Percentiles rank a stretch among this genome's conserved stretches.
Conservation (phyloP, 2,329 filamentous ascomycete genomes). For the Nemania sp. region DNA sequence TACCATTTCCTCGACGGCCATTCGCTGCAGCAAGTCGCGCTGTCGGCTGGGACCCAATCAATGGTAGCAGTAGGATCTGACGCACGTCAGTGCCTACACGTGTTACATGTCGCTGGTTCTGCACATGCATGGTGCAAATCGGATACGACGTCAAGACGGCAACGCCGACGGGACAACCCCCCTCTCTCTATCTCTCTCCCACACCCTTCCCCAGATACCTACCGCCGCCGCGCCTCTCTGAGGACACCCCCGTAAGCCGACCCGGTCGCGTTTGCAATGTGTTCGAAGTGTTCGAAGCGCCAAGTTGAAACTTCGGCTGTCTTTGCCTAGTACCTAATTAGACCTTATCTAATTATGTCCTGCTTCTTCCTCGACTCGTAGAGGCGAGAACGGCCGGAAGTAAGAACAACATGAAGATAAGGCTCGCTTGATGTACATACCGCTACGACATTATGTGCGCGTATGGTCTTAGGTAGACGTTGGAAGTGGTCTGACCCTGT, state of each 20-base stretch:
- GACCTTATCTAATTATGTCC: too few relatives aligned
- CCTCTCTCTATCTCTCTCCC: too few relatives aligned
- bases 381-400: neutral
- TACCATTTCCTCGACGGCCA: too few relatives aligned
- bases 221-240: neutral
- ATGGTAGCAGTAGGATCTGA: neutral
- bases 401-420: neutral
- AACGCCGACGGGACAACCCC: constrained; percentile 21
- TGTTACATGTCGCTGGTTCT: constrained; percentile 1
- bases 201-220: constrained; percentile 14
- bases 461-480: too few relatives aligned
- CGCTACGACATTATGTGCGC: too few relatives aligned
- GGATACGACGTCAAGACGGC: constrained; percentile 17
- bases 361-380: neutral
- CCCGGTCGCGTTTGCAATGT: constrained; percentile 1
- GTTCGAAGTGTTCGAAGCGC: neutral
- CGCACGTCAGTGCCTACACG: constrained; percentile 7
- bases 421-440: neutral
- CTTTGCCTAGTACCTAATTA: too few relatives aligned
- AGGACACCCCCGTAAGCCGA: constrained; percentile 9
- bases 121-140: constrained; percentile 19
- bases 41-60: constrained; percentile 7
- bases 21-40: too few relatives aligned
- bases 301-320: constrained; percentile 10
- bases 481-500: too few relatives aligned